Conservation (phyloP, 768 basidiomycete genomes). For the Cyclocybe cylindracea region DNA sequence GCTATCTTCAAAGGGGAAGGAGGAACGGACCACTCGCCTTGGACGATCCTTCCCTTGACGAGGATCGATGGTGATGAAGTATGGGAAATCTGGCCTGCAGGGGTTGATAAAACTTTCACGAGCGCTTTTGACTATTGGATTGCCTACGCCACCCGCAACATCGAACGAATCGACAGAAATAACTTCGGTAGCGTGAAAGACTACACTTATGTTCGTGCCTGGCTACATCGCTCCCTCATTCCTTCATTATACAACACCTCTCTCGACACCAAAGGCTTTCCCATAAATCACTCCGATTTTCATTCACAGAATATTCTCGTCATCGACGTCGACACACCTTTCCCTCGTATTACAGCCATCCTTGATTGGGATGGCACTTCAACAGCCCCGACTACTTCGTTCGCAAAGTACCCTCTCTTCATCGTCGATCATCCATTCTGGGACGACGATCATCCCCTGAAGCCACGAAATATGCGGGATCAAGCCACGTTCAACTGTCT, state of each 20-base stretch:
- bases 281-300: constrained; percentile 17
- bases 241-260: constrained; percentile 13
- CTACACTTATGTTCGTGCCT: not conserved
- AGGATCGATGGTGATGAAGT: not conserved
- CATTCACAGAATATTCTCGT: constrained; percentile 22
- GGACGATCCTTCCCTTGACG: not conserved
- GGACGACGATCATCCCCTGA: constrained; percentile 5
- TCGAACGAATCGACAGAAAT: not conserved
- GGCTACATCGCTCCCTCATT: constrained; percentile 6
- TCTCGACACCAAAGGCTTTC: constrained; percentile 12
- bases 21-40: not conserved
- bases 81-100: not conserved
- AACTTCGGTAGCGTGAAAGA: not conserved
- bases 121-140: constrained; percentile 1
- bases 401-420: constrained; percentile 8
- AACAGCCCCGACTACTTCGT: not conserved
- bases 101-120: not conserved
- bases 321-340: constrained; percentile 4
- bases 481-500: constrained; percentile 8
- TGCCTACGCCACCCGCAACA: constrained; percentile 1
- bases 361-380: constrained; percentile 21
- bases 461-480: constrained; percentile 2
- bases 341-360: constrained; percentile 5
- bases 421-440: constrained; percentile 6
- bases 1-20: not conserved